Base-by-base conservation (phyloP, 2,329 filamentous ascomycete species). In the Phyllosticta ampelicida region DNA sequence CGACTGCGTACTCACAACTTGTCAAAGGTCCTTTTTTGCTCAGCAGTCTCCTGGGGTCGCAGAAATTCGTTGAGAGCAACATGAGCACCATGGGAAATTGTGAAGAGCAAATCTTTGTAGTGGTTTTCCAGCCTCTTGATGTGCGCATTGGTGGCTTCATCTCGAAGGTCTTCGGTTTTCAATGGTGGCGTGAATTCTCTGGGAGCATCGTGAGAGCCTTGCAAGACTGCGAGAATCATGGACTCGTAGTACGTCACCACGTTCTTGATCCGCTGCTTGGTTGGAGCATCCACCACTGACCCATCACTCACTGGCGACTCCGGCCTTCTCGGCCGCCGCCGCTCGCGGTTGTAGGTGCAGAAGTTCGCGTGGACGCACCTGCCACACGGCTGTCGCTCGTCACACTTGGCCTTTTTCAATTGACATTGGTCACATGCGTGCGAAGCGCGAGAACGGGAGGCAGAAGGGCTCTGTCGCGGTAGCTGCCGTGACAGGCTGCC, bases 261-360 rank as follows among this genome's bases (percentile, higher is more conserved):
- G 91, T 73, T 97, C 94, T 65, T 97, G 75, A 60, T 90, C 86
- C 77, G 96, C 96, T 61, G 96, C 91, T 70, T 96, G 96, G 65
- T 91, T 91, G 69, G 91, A 82, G 77, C 96, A 96, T 2, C 91
- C 91, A 2, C 91, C 91, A 71, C 90, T 95, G 82, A 96, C 96
- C 75, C 90, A 89, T 70, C 91, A 83, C 65, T 92, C 86, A 75
- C 96, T 90, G 69, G 96, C 90, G 69, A 96, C 96, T 61, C 87
- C 85, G 75, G 91, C 96, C 58, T 86, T 82, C 72, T 96, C 91
- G 50, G 88, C 86, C 54, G 96, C 77, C n/a, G 91, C 80, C 29
- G n/a, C n/a, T n/a, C n/a, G n/a, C n/a, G n/a, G n/a, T 87, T 85
- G 72, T 91, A 96, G 23, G 90, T 96, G 66, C 87, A 90, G 70